Evolutionary conservation across 176 grass and related monocot genomes (phyloP).

Genomic region (Panicum miliaceum): DNA sequence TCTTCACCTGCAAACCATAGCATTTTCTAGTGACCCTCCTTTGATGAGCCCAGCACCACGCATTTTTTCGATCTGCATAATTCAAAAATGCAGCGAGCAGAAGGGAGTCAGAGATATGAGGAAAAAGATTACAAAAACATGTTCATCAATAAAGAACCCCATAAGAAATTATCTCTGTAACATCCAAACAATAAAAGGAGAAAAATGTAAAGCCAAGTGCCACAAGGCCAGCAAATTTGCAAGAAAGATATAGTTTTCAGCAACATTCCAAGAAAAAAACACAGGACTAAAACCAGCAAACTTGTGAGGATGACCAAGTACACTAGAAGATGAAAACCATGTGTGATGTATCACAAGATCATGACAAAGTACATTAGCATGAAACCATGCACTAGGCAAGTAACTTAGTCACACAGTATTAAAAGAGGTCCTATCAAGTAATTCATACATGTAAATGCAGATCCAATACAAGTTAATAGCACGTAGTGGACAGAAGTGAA

Average conservation of each 20-base stretch:
- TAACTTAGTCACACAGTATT: neutral
- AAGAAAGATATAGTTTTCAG: neutral
- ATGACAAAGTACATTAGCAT: slow-evolving; percentile 18
- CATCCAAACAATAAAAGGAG: neutral
- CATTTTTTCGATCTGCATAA: slow-evolving; percentile 68
- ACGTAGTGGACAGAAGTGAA: neutral
- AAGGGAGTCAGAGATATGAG: neutral
- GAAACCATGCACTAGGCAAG: slow-evolving; percentile 22
- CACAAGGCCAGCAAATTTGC: neutral
- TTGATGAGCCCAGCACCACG: slow-evolving; percentile 73
- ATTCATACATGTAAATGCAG: neutral
- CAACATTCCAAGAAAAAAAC: neutral
- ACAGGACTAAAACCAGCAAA: neutral
- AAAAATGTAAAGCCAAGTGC: neutral
- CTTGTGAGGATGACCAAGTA: slow-evolving; percentile 15
- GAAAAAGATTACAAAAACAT: neutral
- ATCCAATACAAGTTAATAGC: neutral
- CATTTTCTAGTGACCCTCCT: slow-evolving; percentile 91
- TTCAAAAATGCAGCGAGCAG: slow-evolving; percentile 22
- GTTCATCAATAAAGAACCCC: neutral
- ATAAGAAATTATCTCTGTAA: neutral
- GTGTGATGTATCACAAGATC: neutral
- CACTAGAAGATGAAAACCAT: neutral
- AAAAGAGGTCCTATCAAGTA: neutral
- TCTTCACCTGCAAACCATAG: slow-evolving; percentile 87